Evolutionary conservation across 169 alveolate species (phyloP).

Genomic region (Babesia bigemina): DNA sequence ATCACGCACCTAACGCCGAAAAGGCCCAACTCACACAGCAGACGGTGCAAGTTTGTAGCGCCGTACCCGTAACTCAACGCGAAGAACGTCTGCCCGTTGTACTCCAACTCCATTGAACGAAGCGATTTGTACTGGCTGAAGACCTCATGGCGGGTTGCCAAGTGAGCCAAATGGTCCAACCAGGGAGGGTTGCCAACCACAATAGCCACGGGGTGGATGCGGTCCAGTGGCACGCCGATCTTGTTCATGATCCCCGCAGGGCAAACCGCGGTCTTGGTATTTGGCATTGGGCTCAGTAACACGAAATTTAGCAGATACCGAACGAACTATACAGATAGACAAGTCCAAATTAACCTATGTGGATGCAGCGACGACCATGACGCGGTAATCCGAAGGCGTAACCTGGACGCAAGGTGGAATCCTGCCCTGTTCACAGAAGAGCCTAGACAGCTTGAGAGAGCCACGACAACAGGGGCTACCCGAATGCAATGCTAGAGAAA

Average conservation of each 20-base stretch:
- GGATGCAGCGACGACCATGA: background rate
- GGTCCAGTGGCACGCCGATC: conserved; percentile 45
- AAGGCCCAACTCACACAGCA: conserved; percentile 29
- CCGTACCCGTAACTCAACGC: conserved; percentile 38
- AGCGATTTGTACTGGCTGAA: conserved; percentile 22
- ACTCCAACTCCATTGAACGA: conserved; percentile 45
- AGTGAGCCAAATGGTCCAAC: conserved; percentile 11
- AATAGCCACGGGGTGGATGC: conserved; percentile 46
- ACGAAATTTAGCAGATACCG: background rate
- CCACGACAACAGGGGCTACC: no score
- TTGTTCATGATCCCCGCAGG: conserved; percentile 38
- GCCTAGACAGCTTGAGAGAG: no score
- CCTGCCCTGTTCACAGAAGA: background rate
- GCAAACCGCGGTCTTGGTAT: conserved; percentile 29
- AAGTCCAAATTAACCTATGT: background rate
- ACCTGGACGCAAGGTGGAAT: background rate
- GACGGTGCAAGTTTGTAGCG: conserved; percentile 22
- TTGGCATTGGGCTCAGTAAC: conserved; percentile 2
- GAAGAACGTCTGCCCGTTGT: conserved; percentile 31
- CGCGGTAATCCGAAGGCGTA: background rate
- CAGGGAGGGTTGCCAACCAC: conserved; percentile 36
- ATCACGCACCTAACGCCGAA: conserved; percentile 47
- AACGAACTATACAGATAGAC: background rate
- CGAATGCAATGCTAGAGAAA: no score
- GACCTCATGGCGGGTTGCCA: conserved; percentile 21